A percentile compares a stretch with the other conserved stretches of the same genome.
phyloP scores from a whole-genome alignment of 179 eudicot genomes.

The Dionaea muscipula region DNA sequence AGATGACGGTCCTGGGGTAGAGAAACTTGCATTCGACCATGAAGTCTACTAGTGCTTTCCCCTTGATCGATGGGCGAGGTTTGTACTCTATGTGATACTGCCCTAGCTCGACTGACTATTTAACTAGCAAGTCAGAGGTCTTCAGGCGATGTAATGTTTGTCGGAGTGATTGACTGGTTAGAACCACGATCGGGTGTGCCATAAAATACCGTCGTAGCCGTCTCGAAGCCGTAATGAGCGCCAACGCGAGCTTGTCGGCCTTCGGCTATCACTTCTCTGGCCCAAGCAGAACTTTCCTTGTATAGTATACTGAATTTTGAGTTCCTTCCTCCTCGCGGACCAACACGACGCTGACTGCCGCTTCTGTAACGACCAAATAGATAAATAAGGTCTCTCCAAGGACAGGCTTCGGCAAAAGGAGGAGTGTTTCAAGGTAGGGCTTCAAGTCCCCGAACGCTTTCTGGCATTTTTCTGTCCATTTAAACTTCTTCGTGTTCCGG shows the following conservation, averaged over 20 bases:
- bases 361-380: neutral
- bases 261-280: neutral
- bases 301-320: neutral
- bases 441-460: no score
- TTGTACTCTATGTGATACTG: neutral
- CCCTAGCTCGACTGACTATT: neutral
- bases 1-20: no score
- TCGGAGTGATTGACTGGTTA: conserved; percentile 3
- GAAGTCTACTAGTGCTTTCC: neutral
- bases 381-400: neutral
- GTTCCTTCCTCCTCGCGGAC: neutral
- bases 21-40: neutral
- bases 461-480: no score
- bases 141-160: neutral
- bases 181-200: neutral
- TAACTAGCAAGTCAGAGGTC: neutral
- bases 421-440: neutral
- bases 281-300: neutral
- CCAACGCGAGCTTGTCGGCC: no score
- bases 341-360: neutral
- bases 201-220: neutral
- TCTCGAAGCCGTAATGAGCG: neutral
- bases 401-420: neutral
- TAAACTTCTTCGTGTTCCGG: no score
- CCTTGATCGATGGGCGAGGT: neutral